These are phyloP conservation scores for Acidomyces sp. DNA, from an alignment of 495 filamentous ascomycete species.

Conservation along the genomic window DNA sequence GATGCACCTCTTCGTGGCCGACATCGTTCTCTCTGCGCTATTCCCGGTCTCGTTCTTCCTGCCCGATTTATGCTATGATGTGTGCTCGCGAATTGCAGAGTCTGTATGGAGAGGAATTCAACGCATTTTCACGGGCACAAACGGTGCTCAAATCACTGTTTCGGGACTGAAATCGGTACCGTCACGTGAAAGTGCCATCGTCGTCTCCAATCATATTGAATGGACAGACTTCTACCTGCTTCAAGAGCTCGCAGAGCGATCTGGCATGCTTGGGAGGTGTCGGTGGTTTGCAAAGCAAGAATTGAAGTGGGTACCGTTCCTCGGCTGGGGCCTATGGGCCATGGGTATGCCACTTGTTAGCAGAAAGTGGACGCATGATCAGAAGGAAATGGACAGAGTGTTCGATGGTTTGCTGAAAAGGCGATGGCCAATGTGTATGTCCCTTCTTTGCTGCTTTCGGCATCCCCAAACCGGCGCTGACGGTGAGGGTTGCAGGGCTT, in stretches of 20 bases:
- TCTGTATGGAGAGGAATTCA: slow-evolving; percentile 43
- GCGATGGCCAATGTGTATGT: slow-evolving; percentile 44
- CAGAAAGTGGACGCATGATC: slow-evolving; percentile 42
- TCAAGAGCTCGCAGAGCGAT: slow-evolving; percentile 38
- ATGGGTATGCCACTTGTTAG: slow-evolving; percentile 49
- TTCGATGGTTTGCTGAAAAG: slow-evolving; percentile 36
- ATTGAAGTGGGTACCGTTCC: slow-evolving; percentile 41
- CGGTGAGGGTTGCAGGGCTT: slow-evolving; percentile 33
- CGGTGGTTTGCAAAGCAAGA: slow-evolving; percentile 47
- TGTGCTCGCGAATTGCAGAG: slow-evolving; percentile 37
- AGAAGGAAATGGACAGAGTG: slow-evolving; percentile 39
- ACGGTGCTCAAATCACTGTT: slow-evolving; percentile 37
- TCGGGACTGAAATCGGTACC: slow-evolving; percentile 36
- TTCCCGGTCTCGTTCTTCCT: slow-evolving; percentile 35
- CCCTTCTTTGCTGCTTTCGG: too few relatives aligned
- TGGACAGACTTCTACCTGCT: slow-evolving; percentile 52
- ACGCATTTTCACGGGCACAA: slow-evolving; percentile 36
- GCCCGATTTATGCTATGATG: slow-evolving; percentile 36
- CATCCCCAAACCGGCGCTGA: too few relatives aligned
- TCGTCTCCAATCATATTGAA: slow-evolving; percentile 43
- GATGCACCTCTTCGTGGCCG: slow-evolving; percentile 34
- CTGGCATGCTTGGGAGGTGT: slow-evolving; percentile 43
- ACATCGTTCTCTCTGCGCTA: slow-evolving; percentile 39
- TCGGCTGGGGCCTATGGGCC: slow-evolving; percentile 48
- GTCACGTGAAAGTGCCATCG: slow-evolving; percentile 39